Evolutionary conservation across 306 rosid genomes (phyloP), one percentile per base, ranked within the genome.

Genomic region (Quillaja saponaria): DNA sequence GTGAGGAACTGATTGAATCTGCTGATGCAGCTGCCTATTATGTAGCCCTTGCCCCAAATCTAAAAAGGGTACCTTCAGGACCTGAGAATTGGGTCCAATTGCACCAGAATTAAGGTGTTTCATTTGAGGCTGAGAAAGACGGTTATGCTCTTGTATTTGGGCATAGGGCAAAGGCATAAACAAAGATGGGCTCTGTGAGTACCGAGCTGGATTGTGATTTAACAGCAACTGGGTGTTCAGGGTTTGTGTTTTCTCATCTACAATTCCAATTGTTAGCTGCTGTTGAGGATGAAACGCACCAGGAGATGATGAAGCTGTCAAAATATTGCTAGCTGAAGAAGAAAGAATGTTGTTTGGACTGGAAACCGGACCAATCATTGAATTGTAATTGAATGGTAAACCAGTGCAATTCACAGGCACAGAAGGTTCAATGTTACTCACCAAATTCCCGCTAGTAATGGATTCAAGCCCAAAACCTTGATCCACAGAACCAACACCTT

Each of bases 171-270:
- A 19, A 51, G 96, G 96, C 84, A 91, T 58, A 50, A 78, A 51
- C 73, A 84, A 44, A 6, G 85, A 67, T 0, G 95, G 78, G 58
- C 80, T 79, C 10, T 78, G 87, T n/a, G 72, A 25, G 17, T 79
- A 80, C 70, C 80, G 96, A 18, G 81, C 54, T 53, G 80, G 91
- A 68, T 67, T 85, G 47, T 82, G 90, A 69, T 80, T 83, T 47
- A 85, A 20, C 37, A 74, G 14, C 59, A 90, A 39, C 58, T 76
- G 90, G 12, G 89, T 73, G 67, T 74, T 82, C 49, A 78, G 56
- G 60, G 61, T 60, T 18, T 80, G 95, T 5, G 85, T 83, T 84
- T 83, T 90, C 63, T 84, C 87, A 37, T 87, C 97, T 33, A 74
- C 16, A 50, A 71, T 37, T 35, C 71, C 83, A 14, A 71, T 47